Evolutionary conservation across 352 stramenopile genomes (phyloP).

Genomic region (Globisporangium orthogonon): DNA sequence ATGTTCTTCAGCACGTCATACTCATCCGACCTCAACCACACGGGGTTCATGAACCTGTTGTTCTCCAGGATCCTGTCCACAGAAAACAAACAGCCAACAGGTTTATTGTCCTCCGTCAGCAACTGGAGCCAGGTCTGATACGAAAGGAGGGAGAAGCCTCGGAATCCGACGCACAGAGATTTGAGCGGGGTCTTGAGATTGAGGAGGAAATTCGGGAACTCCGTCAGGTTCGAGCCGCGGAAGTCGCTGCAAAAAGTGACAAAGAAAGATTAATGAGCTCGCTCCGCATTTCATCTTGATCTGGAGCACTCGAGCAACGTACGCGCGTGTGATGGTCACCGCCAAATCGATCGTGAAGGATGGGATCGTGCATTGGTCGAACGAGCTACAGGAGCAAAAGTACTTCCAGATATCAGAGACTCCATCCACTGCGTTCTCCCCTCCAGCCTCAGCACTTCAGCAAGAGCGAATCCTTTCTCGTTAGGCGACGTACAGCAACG

Average conservation of each 20-base stretch:
- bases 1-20: constrained; percentile 13
- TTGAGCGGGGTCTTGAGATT: background rate
- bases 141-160: background rate
- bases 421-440: background rate
- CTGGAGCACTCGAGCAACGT: background rate
- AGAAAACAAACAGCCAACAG: background rate
- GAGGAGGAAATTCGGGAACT: background rate
- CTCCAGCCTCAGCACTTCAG: background rate
- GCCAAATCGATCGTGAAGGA: constrained; percentile 14
- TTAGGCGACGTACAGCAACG: constrained; percentile 25
- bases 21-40: constrained; percentile 12
- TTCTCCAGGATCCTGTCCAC: constrained; percentile 9
- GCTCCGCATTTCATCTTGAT: background rate
- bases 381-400: constrained; percentile 20
- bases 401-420: background rate
- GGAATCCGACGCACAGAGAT: background rate
- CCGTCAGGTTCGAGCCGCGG: background rate
- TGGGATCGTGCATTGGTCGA: constrained; percentile 30
- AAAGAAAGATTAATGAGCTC: background rate
- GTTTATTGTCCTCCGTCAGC: too few species aligned
- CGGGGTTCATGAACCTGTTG: constrained; percentile 15
- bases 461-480: background rate
- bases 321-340: background rate
- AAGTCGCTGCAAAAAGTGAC: background rate
- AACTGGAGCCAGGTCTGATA: background rate